Conservation (phyloP, 768 basidiomycete species). For the Clavaria fumosa region DNA sequence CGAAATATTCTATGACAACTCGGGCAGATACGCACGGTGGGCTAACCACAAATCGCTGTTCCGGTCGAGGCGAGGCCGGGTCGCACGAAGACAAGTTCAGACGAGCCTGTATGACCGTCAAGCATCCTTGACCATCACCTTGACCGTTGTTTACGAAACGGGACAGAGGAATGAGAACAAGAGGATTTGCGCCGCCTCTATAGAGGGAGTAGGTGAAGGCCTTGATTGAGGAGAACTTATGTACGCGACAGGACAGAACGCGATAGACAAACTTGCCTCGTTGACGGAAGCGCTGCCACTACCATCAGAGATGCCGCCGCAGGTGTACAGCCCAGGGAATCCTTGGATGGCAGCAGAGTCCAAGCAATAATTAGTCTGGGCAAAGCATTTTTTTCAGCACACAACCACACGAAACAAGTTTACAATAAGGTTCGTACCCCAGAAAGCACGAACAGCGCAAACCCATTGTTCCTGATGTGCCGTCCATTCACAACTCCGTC, state of each 20-base stretch:
- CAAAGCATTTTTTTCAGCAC: not conserved
- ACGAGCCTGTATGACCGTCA: not conserved
- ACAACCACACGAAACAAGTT: not conserved
- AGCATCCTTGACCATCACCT: not conserved
- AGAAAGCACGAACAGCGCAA: conserved; percentile 2
- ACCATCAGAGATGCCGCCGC: not conserved
- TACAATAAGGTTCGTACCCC: not conserved
- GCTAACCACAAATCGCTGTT: too few relatives aligned
- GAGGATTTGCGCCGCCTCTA: not conserved
- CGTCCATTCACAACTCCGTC: not conserved
- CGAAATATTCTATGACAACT: too few relatives aligned
- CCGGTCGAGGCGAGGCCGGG: too few relatives aligned
- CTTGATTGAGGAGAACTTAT: too few relatives aligned
- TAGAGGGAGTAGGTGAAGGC: too few relatives aligned
- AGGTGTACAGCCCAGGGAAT: not conserved
- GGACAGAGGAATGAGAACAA: not conserved
- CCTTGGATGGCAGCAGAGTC: not conserved
- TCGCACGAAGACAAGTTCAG: not conserved
- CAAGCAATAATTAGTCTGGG: not conserved
- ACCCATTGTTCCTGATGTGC: not conserved
- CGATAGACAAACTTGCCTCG: too few relatives aligned
- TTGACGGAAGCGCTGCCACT: not conserved
- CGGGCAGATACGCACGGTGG: too few relatives aligned
- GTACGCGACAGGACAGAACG: too few relatives aligned
- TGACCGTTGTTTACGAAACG: not conserved